Base-by-base conservation (phyloP, 2,329 filamentous ascomycete genomes). In the Aspergillus hiratsukae region DNA sequence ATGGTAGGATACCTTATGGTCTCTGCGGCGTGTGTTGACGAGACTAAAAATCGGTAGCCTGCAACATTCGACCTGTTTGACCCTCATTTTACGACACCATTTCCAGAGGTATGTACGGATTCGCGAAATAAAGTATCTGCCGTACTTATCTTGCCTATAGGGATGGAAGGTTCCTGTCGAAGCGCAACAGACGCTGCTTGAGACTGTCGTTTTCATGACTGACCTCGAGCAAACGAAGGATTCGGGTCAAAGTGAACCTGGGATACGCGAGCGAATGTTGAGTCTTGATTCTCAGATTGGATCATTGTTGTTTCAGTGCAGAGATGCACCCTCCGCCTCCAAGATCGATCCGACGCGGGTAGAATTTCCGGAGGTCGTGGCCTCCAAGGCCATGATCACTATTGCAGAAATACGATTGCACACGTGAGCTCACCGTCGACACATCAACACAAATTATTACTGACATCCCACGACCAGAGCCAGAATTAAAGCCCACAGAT, bases 1-100 rank as follows among this genome's bases (percentile, higher is more conserved):
- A 76, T 74, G 58, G 77, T 79, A 72, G 58, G 71, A 7, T 59
- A 48, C n/a, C 23, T 23, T 23, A 3, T 10, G 19, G 21, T 37
- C 9, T 17, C 4, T 17, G 11, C n/a, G 21, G 4, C 23, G 21
- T 25, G 21, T 23, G 23, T 25, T 52, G 11, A 17, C 9, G 21
- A 23, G 11, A 29, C 51, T 54, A 21, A 66, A 58, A 29, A 48
- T 29, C 54, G 3, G 23, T 57, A 51, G 61, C 61, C 46, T 7
- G 52, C 60, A 14, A 11, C 59, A 56, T 55, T 58, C 57, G 31
- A 64, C 48, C 28, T 62, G 19, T 61, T 63, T 43, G 66, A 69
- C 53, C 62, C 63, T 23, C 58, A 61, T 37, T 66, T 68, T 41
- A 62, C 63, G 10, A 65, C 61, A 3, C 61, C 58, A 21, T 61